These are phyloP conservation scores for Phytophthora capsici DNA, from an alignment of 352 stramenopile genomes.

Conservation along the genomic window DNA sequence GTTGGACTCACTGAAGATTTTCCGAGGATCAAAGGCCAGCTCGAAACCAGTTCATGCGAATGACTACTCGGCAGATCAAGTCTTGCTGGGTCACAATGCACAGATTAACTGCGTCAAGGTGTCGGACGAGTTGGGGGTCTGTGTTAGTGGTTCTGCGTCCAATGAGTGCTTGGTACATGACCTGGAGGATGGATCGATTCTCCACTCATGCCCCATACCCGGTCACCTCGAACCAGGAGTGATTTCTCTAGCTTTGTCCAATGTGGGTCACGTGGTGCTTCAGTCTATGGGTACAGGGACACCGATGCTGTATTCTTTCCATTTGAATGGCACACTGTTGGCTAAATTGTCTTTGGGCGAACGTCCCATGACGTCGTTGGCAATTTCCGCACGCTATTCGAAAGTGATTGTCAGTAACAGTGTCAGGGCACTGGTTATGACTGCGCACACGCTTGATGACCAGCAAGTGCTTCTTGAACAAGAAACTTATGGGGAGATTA, in stretches of 20 bases:
- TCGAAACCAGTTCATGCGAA: conserved; percentile 74
- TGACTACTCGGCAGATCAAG: conserved; percentile 80
- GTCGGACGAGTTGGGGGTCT: conserved; percentile 78
- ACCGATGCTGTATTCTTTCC: conserved; percentile 72
- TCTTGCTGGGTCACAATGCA: conserved; percentile 72
- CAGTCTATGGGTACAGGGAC: conserved; percentile 67
- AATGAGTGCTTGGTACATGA: conserved; percentile 78
- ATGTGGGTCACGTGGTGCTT: conserved; percentile 71
- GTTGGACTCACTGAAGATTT: conserved; percentile 81
- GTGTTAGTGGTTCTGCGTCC: conserved; percentile 67
- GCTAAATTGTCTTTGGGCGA: conserved; percentile 46
- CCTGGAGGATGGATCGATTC: conserved; percentile 69
- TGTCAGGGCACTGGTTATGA: conserved; percentile 48
- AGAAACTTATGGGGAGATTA: conserved; percentile 54
- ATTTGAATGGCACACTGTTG: conserved; percentile 73
- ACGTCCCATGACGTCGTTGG: conserved; percentile 54
- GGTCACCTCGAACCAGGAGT: conserved; percentile 54
- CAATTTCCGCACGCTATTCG: conserved; percentile 66
- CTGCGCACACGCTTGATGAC: conserved; percentile 54
- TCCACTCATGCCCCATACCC: conserved; percentile 58
- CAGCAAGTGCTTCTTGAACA: conserved; percentile 63
- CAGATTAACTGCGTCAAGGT: conserved; percentile 68
- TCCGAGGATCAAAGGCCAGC: conserved; percentile 53
- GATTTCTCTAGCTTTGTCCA: conserved; percentile 66
- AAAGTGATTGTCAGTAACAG: conserved; percentile 77